These are phyloP conservation scores for Hevea brasiliensis DNA, from an alignment of 345 rosid genomes.

Conservation along the genomic window DNA sequence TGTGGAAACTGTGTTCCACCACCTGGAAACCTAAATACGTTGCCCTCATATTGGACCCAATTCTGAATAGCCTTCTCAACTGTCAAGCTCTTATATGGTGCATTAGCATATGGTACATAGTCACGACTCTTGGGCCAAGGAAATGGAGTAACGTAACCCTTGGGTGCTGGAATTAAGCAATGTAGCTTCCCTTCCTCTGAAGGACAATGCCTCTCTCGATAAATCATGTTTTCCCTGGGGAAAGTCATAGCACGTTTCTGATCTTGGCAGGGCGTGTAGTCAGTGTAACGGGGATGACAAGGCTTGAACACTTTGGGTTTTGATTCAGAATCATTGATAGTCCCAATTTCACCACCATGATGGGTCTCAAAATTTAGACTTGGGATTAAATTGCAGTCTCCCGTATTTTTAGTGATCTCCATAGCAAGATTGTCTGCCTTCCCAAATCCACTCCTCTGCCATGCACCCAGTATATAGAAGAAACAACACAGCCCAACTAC, in stretches of 20 bases:
- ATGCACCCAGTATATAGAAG: constrained; percentile 90
- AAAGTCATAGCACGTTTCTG: constrained; percentile 96
- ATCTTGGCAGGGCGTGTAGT: constrained; percentile 98
- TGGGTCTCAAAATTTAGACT: constrained; percentile 85
- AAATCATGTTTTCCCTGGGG: constrained; percentile 87
- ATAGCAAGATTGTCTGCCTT: constrained; percentile 95
- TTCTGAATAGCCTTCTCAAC: constrained; percentile 99
- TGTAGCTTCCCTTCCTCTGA: constrained; percentile 66
- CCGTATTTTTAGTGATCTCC: constrained; percentile 72
- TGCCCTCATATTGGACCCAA: constrained; percentile 97
- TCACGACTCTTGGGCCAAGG: constrained; percentile 99
- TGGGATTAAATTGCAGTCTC: constrained; percentile 75
- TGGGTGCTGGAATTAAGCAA: constrained; percentile 88
- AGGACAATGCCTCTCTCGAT: constrained; percentile 92
- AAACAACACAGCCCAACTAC: constrained; percentile 83
- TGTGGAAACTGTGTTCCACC: constrained; percentile 99
- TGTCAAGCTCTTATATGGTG: constrained; percentile 94
- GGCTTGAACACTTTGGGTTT: constrained; percentile 65
- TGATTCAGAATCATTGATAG: constrained; percentile 43
- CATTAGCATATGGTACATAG: constrained; percentile 95
- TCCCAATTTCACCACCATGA: constrained; percentile 64
- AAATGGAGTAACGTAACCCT: constrained; percentile 94
- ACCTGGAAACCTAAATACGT: constrained; percentile 93
- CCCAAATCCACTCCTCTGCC: constrained; percentile 98
- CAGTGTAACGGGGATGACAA: constrained; percentile 60